These are phyloP conservation scores for Cronartium ribicola DNA, from an alignment of 1,284 basidiomycete species.

Conservation along the genomic window DNA sequence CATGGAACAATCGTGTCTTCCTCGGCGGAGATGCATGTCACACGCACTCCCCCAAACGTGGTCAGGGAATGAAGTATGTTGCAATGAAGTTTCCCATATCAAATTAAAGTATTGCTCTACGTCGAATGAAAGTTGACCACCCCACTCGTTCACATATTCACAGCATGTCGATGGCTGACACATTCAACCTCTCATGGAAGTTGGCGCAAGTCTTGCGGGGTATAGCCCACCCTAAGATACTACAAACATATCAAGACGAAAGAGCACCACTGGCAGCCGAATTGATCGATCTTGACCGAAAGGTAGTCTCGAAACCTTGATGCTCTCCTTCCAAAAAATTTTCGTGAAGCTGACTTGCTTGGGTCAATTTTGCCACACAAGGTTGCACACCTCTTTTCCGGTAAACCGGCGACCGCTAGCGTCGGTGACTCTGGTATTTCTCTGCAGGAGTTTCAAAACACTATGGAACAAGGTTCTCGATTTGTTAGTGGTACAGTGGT, in stretches of 20 bases:
- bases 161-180: slow-evolving; percentile 45
- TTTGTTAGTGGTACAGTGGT: slow-evolving; percentile 47
- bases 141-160: neutral
- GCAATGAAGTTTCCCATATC: neutral
- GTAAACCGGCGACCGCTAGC: slow-evolving; percentile 60
- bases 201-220: slow-evolving; percentile 68
- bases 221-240: slow-evolving; percentile 62
- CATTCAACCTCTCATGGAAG: slow-evolving; percentile 78
- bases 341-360: neutral
- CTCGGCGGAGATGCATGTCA: slow-evolving; percentile 73
- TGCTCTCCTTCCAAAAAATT: neutral
- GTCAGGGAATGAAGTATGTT: slow-evolving; percentile 57
- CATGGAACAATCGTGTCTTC: slow-evolving; percentile 66
- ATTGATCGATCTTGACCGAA: slow-evolving; percentile 11
- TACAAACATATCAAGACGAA: slow-evolving; percentile 57
- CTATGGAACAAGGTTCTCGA: neutral
- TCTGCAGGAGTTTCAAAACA: slow-evolving; percentile 18
- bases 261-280: slow-evolving; percentile 6
- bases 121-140: too few species aligned
- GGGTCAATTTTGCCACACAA: slow-evolving; percentile 46
- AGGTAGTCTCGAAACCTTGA: neutral
- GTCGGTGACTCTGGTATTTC: slow-evolving; percentile 23
- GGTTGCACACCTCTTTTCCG: slow-evolving; percentile 69
- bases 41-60: slow-evolving; percentile 73
- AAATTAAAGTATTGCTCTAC: too few species aligned